Conservation (phyloP, 2,329 filamentous ascomycete species). For the Xylaria polymorpha region DNA sequence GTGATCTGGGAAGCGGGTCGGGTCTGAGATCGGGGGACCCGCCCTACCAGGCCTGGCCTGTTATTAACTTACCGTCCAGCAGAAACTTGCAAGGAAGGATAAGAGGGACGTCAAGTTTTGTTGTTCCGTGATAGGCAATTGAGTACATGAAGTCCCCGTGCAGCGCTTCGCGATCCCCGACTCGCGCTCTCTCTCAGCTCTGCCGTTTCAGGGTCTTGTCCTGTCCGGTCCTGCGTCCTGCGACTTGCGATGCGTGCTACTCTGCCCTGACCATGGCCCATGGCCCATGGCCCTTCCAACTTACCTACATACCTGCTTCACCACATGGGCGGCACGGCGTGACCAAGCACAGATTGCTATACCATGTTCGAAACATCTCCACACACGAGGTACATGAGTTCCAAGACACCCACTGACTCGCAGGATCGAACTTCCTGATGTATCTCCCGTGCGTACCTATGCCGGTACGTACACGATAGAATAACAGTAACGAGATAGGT, state of each 20-base stretch:
- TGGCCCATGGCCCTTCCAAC: constrained; percentile 4
- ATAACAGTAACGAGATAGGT: constrained; percentile 6
- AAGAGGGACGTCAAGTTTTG: constrained; percentile 15
- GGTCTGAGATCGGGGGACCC: constrained; percentile 38
- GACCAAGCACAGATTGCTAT: constrained; percentile 29
- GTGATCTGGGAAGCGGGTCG: constrained; percentile 35
- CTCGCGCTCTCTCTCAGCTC: constrained; percentile 31
- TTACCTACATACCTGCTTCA: constrained; percentile 14
- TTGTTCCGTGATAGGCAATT: constrained; percentile 33
- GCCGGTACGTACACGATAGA: constrained; percentile 12
- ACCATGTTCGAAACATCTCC: constrained; percentile 35
- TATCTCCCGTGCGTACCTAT: constrained; percentile 19
- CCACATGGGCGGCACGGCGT: constrained; percentile 31
- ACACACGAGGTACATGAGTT: constrained; percentile 26
- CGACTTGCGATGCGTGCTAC: too few species aligned
- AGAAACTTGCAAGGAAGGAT: constrained; percentile 22
- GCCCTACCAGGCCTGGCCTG: constrained; percentile 21
- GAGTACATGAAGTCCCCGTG: constrained; percentile 24
- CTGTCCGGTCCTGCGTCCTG: not conserved
- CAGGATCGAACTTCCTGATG: constrained; percentile 31
- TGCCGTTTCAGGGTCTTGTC: constrained; percentile 32
- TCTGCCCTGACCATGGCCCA: not conserved
- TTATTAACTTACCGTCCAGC: constrained; percentile 12
- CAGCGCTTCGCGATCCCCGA: constrained; percentile 31
- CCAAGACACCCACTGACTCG: constrained; percentile 25